phyloP scores from a whole-genome alignment of 768 basidiomycete genomes.

The Chlorophyllum brunneum region DNA sequence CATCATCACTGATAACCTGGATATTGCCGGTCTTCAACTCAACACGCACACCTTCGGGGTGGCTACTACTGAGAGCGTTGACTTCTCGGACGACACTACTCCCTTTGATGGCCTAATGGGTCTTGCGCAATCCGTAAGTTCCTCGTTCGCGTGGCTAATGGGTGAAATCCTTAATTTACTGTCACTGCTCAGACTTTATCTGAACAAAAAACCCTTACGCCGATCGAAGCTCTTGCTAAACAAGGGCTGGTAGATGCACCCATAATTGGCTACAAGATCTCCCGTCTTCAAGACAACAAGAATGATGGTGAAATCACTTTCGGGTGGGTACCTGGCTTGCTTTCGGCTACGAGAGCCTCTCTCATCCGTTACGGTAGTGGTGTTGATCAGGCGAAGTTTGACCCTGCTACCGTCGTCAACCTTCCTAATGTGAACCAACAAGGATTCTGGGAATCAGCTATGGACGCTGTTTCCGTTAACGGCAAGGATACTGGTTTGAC shows the following conservation, averaged over 20 bases:
- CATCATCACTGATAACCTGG: conserved; percentile 54
- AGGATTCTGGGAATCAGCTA: conserved; percentile 80
- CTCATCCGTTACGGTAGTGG: conserved; percentile 21
- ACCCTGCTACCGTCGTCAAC: conserved; percentile 52
- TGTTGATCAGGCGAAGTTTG: conserved; percentile 57
- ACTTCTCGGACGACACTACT: conserved; percentile 33
- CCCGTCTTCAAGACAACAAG: conserved; percentile 63
- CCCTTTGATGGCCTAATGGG: conserved; percentile 62
- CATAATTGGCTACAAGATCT: conserved; percentile 79
- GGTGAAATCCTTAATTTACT: neutral
- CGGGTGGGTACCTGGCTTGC: conserved; percentile 23
- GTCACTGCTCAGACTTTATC: conserved; percentile 47
- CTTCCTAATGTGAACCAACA: conserved; percentile 57
- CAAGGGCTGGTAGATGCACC: conserved; percentile 56
- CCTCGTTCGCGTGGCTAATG: no score
- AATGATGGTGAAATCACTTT: conserved; percentile 85
- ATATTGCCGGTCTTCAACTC: conserved; percentile 53
- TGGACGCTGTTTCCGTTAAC: conserved; percentile 59
- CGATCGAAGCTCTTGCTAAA: conserved; percentile 64
- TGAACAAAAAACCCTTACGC: conserved; percentile 59
- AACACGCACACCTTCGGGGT: conserved; percentile 57
- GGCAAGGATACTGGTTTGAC: conserved; percentile 46
- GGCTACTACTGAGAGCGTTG: conserved; percentile 45
- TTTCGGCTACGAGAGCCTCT: neutral
- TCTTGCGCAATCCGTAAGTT: conserved; percentile 49